These are phyloP conservation scores for Discostella pseudostelligera DNA, from an alignment of 108 stramenopile species.

Conservation along the genomic window DNA sequence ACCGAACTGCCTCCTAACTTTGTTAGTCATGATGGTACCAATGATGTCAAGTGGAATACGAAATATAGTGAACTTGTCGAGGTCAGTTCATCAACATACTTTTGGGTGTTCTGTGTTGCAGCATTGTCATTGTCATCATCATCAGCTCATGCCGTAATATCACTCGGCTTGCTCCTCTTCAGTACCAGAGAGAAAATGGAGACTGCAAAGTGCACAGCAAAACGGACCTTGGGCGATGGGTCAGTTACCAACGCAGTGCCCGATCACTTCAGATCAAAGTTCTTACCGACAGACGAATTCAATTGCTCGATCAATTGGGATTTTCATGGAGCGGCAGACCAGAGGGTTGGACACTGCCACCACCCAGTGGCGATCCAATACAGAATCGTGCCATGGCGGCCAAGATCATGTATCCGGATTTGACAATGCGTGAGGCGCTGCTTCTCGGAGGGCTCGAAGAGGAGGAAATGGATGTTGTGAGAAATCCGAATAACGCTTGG, in stretches of 20 bases:
- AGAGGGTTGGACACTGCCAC: background rate
- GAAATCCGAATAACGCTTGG: slow-evolving; percentile 14
- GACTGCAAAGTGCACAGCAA: slow-evolving; percentile 17
- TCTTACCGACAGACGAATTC: slow-evolving; percentile 46
- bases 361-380: slow-evolving; percentile 12
- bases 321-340: slow-evolving; percentile 42
- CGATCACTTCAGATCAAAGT: background rate
- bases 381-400: slow-evolving; percentile 21
- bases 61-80: slow-evolving; percentile 12
- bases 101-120: no score
- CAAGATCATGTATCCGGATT: slow-evolving; percentile 14
- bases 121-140: no score
- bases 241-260: background rate
- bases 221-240: slow-evolving; percentile 16
- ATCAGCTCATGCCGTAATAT: background rate
- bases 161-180: no score
- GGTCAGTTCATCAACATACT: background rate
- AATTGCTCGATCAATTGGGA: slow-evolving; percentile 40
- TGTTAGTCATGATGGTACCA: slow-evolving; percentile 12
- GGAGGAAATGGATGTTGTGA: slow-evolving; percentile 16
- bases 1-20: slow-evolving; percentile 23
- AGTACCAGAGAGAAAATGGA: slow-evolving; percentile 4
- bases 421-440: slow-evolving; percentile 9
- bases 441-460: slow-evolving; percentile 6
- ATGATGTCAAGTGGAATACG: slow-evolving; percentile 22